These are phyloP conservation scores for Chlamydomonas reinhardtii DNA, from an alignment of 163 green algal species.

Conservation along the genomic window DNA sequence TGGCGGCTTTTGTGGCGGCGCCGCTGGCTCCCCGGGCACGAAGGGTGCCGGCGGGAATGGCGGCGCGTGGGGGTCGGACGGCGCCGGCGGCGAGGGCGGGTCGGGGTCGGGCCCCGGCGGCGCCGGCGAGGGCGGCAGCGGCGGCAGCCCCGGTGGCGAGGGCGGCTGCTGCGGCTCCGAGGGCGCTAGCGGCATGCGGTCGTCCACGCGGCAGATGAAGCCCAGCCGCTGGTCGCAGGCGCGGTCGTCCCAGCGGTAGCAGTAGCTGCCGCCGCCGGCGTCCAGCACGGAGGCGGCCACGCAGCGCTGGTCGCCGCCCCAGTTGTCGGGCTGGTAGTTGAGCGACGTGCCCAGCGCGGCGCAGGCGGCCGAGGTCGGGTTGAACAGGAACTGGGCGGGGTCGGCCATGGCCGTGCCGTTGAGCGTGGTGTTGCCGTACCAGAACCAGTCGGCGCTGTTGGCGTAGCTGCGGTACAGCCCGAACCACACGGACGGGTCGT, in stretches of 20 bases:
- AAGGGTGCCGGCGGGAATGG: neutral
- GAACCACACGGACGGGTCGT: constrained; percentile 41
- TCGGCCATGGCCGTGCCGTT: too few relatives aligned
- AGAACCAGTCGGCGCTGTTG: neutral
- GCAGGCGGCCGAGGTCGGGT: constrained; percentile 10
- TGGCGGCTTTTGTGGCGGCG: neutral
- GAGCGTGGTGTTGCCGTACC: neutral
- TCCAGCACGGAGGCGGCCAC: constrained; percentile 11
- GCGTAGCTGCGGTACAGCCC: constrained; percentile 19
- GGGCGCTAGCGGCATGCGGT: neutral
- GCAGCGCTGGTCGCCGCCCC: constrained; percentile 19
- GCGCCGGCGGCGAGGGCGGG: neutral
- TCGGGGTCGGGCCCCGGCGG: neutral
- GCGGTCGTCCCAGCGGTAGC: constrained; percentile 38
- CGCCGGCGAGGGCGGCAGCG: neutral
- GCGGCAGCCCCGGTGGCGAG: constrained; percentile 8
- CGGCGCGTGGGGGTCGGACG: neutral
- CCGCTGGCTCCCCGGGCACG: neutral
- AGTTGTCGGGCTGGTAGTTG: constrained; percentile 46
- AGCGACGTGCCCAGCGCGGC: neutral
- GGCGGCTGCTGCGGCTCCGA: neutral
- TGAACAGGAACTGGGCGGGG: neutral
- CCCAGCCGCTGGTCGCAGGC: neutral
- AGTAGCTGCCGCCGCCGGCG: neutral
- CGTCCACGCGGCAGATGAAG: constrained; percentile 35